A percentile compares a stretch with the other conserved stretches of the same genome.
Conservation (phyloP, 2,329 filamentous ascomycete genomes). For the Talaromyces rugulosus region DNA sequence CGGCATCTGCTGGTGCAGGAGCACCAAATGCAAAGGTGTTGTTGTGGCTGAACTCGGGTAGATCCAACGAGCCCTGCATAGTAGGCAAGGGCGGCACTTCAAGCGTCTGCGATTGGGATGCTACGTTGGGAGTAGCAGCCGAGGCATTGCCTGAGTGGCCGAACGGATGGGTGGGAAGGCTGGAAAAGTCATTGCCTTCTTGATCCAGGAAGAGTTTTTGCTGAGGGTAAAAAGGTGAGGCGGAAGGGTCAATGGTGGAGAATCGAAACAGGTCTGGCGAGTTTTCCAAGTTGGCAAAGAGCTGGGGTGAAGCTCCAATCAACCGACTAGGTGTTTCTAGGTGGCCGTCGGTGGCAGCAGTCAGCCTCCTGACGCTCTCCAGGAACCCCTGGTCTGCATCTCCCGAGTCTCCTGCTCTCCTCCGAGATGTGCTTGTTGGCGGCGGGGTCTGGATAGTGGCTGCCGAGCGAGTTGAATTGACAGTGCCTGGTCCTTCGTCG, state of each 20-base stretch:
- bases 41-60: slow-evolving; percentile 27
- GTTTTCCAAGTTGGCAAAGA: slow-evolving; percentile 53
- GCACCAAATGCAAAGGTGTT: slow-evolving; percentile 25
- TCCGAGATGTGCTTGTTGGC: slow-evolving; percentile 54
- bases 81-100: slow-evolving; percentile 33
- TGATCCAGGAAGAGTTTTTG: slow-evolving; percentile 49
- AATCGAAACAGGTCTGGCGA: slow-evolving; percentile 56
- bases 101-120: slow-evolving; percentile 15
- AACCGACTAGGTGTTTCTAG: slow-evolving; percentile 44
- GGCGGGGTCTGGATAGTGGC: slow-evolving; percentile 59
- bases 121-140: slow-evolving; percentile 12
- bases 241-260: slow-evolving; percentile 48
- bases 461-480: slow-evolving; percentile 37
- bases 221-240: slow-evolving; percentile 56
- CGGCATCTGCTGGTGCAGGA: slow-evolving; percentile 29
- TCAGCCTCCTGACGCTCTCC: slow-evolving; percentile 15
- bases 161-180: slow-evolving; percentile 18
- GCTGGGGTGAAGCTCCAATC: slow-evolving; percentile 41
- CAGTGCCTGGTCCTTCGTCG: slow-evolving; percentile 30
- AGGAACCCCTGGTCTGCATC: slow-evolving; percentile 14
- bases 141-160: slow-evolving; percentile 15
- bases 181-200: slow-evolving; percentile 20
- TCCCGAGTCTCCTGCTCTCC: slow-evolving; percentile 36
- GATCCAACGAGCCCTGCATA: slow-evolving; percentile 30
- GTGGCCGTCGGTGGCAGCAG: slow-evolving; percentile 25